phyloP scores from a whole-genome alignment of 192 early-diverging fungal genomes.

The Gonapodya prolifera region DNA sequence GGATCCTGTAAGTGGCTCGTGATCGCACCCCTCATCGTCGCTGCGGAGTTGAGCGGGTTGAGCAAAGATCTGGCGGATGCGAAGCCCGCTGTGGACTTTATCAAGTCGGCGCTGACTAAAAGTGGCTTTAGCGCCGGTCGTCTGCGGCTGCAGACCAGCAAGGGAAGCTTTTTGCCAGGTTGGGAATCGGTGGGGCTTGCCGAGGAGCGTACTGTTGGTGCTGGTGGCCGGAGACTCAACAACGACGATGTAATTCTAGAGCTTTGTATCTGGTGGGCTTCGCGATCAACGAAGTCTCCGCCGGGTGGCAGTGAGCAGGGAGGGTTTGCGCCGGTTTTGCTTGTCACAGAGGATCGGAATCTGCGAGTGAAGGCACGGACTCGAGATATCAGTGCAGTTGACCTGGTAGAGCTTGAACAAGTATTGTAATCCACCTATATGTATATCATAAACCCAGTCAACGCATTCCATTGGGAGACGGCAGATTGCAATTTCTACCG shows the following conservation, averaged over 20 bases:
- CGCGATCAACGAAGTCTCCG: no score
- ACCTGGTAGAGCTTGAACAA: background rate
- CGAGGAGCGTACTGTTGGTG: background rate
- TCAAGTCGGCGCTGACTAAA: background rate
- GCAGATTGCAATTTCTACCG: no score
- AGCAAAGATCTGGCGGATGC: background rate
- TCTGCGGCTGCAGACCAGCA: background rate
- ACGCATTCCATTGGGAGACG: no score
- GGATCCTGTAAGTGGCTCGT: background rate
- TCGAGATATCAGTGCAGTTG: background rate
- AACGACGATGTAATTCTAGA: background rate
- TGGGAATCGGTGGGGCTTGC: background rate
- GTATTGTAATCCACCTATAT: no score
- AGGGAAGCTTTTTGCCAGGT: background rate
- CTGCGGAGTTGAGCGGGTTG: background rate
- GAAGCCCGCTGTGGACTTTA: background rate
- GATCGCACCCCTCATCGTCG: background rate
- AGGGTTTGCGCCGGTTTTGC: background rate
- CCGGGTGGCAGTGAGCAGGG: background rate
- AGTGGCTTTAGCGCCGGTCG: background rate
- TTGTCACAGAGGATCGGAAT: background rate
- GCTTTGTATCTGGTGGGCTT: background rate
- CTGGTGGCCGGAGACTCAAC: background rate
- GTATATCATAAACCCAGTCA: no score
- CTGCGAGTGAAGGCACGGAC: background rate